Base-by-base conservation (phyloP, 2,329 filamentous ascomycete genomes). In the Cladosporium sp. region DNA sequence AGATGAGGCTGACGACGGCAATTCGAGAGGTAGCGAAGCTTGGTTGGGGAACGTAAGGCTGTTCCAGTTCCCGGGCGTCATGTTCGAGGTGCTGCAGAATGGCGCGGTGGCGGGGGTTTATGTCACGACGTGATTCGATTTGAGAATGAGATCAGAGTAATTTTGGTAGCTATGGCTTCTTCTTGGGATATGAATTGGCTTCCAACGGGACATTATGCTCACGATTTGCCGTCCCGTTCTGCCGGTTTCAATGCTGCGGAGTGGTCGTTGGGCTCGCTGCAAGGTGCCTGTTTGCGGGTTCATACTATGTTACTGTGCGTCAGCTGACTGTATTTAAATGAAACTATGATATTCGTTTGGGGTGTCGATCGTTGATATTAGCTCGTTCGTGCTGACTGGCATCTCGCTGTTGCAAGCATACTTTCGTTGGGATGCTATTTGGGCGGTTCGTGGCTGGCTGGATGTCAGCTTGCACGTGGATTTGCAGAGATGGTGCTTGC, bases 21-120 rank as follows among this genome's bases (percentile, higher is more conserved):
- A 76, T 69, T 73, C 75, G 79, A 55, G 49, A 24, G 82, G 73
- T 78, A 78, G 74, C 72, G 79, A 70, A 78, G 78, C 72, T 73
- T 75, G 89, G 68, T 77, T 90, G 68, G 87, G 87, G 24, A 90
- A 90, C 65, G 97, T 93, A 18, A 94, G 93, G 68, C 80, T 99
- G 32, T 98, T 92, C 80, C 93, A 94, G 1, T 97, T 97, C 74
- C 94, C 95, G 0, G 94, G 95, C 0, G 81, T 98, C 78, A 88
- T 97, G 57, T 98, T 99, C 80, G 95, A 99, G 80, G 94, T 99
- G 32, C 80, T 98, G 78, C 93, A 92, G 87, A 97, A 96, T 75
- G 93, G 92, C 4, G 90, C 88, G 68, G 91, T 99, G 64, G 64
- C 51, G 3, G 64, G 55, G 64, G n/a, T 65, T 8, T 65, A 65